Conservation (phyloP, 2,329 filamentous ascomycete species). For the Fusarium sarcochroum region DNA sequence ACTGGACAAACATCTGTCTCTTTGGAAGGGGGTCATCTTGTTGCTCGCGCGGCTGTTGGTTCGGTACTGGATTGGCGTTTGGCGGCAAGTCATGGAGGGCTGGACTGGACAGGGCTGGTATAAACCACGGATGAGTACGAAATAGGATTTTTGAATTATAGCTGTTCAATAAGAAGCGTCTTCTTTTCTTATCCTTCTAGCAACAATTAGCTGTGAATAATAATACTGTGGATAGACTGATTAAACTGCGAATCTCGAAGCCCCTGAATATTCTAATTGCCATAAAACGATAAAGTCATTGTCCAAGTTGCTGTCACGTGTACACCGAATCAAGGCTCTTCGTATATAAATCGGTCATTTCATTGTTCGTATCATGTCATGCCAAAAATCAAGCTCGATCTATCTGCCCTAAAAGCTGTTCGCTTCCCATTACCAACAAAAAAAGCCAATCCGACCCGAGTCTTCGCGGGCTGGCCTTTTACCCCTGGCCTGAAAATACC, state of each 20-base stretch:
- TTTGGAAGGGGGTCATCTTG: slow-evolving; percentile 7
- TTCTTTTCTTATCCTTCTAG: background rate
- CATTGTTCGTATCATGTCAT: slow-evolving; percentile 40
- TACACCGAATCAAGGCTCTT: background rate
- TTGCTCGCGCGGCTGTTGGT: slow-evolving; percentile 34
- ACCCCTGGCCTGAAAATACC: slow-evolving; percentile 9
- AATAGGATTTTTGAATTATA: slow-evolving; percentile 39
- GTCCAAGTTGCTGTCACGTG: too few species aligned
- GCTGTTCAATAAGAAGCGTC: slow-evolving; percentile 44
- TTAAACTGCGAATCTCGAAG: background rate
- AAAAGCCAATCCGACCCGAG: slow-evolving; percentile 7
- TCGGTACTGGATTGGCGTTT: slow-evolving; percentile 47
- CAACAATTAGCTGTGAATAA: background rate
- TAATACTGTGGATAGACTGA: background rate
- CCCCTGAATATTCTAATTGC: too few species aligned
- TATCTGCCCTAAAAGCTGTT: slow-evolving; percentile 24
- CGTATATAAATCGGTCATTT: slow-evolving; percentile 28
- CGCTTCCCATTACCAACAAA: slow-evolving; percentile 24
- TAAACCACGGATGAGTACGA: slow-evolving; percentile 37
- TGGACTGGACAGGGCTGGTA: slow-evolving; percentile 31
- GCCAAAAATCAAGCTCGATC: slow-evolving; percentile 28
- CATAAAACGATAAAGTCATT: too few species aligned
- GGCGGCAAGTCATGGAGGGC: slow-evolving; percentile 39
- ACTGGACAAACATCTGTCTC: slow-evolving; percentile 1
- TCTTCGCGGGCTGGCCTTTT: background rate